Percentiles rank a stretch among this genome's conserved stretches.
phyloP scores from a whole-genome alignment of 345 rosid genomes.

The Barbarea vulgaris region DNA sequence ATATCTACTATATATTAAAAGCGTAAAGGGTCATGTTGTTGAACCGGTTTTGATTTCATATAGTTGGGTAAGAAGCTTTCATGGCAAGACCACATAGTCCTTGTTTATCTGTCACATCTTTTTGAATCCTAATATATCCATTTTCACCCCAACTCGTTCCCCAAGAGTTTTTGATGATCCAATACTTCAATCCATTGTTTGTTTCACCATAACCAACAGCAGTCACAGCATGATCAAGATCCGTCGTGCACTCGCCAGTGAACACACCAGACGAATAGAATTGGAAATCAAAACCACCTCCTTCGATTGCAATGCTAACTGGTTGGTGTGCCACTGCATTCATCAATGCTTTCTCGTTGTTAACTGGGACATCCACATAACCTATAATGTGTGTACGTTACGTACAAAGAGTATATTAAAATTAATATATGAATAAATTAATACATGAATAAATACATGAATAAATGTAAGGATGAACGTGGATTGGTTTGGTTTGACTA shows the following conservation, averaged over 20 bases:
- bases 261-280: constrained; percentile 56
- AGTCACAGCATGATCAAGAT: constrained; percentile 54
- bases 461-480: no score
- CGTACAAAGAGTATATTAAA: not conserved
- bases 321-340: constrained; percentile 67
- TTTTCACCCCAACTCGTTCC: constrained; percentile 62
- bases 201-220: constrained; percentile 55
- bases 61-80: constrained; percentile 54
- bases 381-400: constrained; percentile 35
- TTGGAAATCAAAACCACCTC: constrained; percentile 46
- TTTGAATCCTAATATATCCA: constrained; percentile 59
- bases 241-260: constrained; percentile 44
- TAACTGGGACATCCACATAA: constrained; percentile 51
- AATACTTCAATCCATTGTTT: constrained; percentile 44
- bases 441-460: no score
- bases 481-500: no score
- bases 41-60: constrained; percentile 33
- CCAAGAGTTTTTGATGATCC: constrained; percentile 75
- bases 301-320: constrained; percentile 56
- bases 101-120: constrained; percentile 35
- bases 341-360: constrained; percentile 52
- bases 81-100: constrained; percentile 70
- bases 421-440: no score
- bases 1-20: not conserved
- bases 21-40: not conserved